A percentile compares a stretch with the other conserved stretches of the same genome.
Conservation (phyloP, 306 rosid genomes). For the Dryas alaskensis region DNA sequence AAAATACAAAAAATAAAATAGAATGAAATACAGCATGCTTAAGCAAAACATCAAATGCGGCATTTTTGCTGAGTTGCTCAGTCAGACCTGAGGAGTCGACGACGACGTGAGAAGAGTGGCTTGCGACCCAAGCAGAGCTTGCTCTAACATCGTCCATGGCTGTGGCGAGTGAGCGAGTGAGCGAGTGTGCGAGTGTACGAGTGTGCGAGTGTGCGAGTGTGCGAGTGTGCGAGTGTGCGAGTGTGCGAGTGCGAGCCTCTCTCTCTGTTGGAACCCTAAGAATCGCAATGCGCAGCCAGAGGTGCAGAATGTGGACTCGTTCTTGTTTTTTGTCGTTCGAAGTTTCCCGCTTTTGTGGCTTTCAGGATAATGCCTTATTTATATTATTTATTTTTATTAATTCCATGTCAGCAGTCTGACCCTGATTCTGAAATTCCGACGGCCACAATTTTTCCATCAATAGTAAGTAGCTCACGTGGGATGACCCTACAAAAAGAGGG, state of each 20-base stretch:
- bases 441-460: neutral
- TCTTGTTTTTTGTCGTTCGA: constrained; percentile 13
- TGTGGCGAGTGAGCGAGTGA: neutral
- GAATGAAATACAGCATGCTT: neutral
- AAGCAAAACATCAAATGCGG: neutral
- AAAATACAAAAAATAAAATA: neutral
- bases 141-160: constrained; percentile 87
- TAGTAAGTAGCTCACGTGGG: neutral
- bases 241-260: neutral
- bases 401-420: neutral
- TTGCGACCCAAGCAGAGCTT: constrained; percentile 93
- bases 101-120: constrained; percentile 66
- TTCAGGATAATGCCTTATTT: neutral
- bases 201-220: too few species aligned
- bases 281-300: neutral
- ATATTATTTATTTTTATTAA: too few species aligned
- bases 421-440: neutral
- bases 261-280: neutral
- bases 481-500: neutral
- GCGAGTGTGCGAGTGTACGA: too few species aligned
- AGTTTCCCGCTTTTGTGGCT: constrained; percentile 54
- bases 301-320: neutral
- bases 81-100: constrained; percentile 72
- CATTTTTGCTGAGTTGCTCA: neutral
- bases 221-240: too few species aligned